Percentiles rank a stretch among this genome's conserved stretches.
Conservation (phyloP, 441 rosid species). For the Syzygium syzygioides region DNA sequence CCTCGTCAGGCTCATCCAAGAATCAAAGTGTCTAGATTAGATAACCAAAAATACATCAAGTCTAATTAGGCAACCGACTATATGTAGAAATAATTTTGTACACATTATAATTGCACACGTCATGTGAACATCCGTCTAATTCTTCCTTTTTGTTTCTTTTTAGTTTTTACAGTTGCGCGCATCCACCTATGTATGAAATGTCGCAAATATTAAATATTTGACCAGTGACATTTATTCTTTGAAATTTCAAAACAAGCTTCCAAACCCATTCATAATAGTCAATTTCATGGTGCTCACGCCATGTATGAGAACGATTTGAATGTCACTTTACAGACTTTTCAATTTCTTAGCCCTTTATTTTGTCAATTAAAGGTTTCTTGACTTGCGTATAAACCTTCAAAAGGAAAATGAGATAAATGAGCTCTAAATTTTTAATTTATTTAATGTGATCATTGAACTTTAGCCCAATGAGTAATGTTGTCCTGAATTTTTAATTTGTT, state of each 20-base stretch:
- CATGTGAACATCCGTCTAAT: neutral
- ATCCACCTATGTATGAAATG: neutral
- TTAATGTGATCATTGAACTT: too few relatives aligned
- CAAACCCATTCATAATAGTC: neutral
- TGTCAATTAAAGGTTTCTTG: neutral
- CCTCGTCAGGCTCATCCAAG: neutral
- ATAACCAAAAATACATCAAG: neutral
- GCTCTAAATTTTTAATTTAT: too few relatives aligned
- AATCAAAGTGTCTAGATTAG: neutral
- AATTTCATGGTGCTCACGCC: neutral
- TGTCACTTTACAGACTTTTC: neutral
- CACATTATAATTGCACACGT: neutral
- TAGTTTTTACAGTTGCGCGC: rapidly evolving
- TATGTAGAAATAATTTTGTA: neutral
- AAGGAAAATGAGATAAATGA: too few relatives aligned
- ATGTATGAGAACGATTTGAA: neutral
- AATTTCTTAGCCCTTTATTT: neutral
- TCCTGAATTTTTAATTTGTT: too few relatives aligned
- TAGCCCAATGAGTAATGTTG: too few relatives aligned
- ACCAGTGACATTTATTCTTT: neutral
- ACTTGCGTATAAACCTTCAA: neutral
- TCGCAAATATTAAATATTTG: rapidly evolving
- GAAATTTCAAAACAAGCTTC: neutral
- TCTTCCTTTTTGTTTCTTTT: neutral
- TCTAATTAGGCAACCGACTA: neutral